Base-by-base conservation (phyloP, 2,329 filamentous ascomycete species). In the Fusarium haematococcum region DNA sequence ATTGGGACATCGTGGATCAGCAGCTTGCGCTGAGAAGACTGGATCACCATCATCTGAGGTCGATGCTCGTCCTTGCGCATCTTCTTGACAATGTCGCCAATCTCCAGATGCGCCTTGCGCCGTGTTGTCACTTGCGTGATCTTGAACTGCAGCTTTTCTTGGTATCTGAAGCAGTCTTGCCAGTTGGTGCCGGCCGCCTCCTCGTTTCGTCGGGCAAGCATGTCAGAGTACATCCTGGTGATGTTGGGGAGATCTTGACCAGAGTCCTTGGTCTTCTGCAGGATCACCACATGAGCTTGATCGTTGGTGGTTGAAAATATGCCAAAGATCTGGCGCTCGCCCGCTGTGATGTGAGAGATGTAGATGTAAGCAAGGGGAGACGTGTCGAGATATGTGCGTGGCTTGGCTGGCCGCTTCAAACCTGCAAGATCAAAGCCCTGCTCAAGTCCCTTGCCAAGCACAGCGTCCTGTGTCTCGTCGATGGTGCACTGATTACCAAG, bases 401-500 rank as follows among this genome's bases (percentile, higher is more conserved):
- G 86, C 79, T 95, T 93, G 0, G 88, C 83, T 1, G 92, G 89
- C 20, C 91, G 90, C 75, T 92, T 91, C 52, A 99, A 85, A 8
- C 94, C 89, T 13, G 89, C 90, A 4, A 99, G 87, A 75, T 98
- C 95, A 78, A 99, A 99, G 0, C 97, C 97, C 77, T 96, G 92
- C 76, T 99, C 97, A 9, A 99, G 85, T 63, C 97, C 97, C 79
- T 93, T 96, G 59, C 97, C 97, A 10, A 99, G 89, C 2, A 98
- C 95, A 76, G 96, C 97, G 69, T 93, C 90, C 77, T 98, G 95
- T 64, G 88, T 92, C 78, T 98, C 94, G 78, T 99, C 97, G 75
- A 99, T 97, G 3, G 95, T 97, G 81, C 97, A 99, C 33, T 94
- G 87, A 78, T 94, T 98, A 48, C 97, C 97, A 1, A 99, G 87